Base-by-base conservation (phyloP, 2,329 filamentous ascomycete species). In the Aspergillus flavus region DNA sequence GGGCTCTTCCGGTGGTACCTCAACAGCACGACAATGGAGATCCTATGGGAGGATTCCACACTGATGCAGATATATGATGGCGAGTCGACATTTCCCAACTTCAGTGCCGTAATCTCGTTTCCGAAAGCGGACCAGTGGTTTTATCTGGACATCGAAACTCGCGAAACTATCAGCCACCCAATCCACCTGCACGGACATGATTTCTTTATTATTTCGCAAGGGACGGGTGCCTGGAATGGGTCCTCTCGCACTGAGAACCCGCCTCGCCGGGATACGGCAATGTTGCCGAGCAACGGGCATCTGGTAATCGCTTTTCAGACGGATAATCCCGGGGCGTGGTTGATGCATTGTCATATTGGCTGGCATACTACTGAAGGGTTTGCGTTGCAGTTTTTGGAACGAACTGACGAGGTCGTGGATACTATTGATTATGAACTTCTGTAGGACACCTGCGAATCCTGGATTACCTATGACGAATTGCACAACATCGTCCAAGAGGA, bases 301-400 rank as follows among this genome's bases (percentile, higher is more conserved):
- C 82, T 89, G 32, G 85, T 91, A 12, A 71, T 93, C 4, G 66
- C 79, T 0, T 80, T 81, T 64, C 66, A 76, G 48, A 66, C 70
- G 32, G 68, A 77, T 61, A 77, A 78, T 63, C 76, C 76, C 1
- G 76, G 85, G 50, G 79, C 89, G 30, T 90, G 87, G 87, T 78
- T 89, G 2, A 89, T 92, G 78, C 90, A 92, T 76, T 93, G 90
- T 76, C 91, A 93, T 73, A 89, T 93, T 57, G 89, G 91, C 72
- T 93, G 89, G 89, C 89, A 92, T 72, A 82, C 91, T 60, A 79
- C 84, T 2, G 87, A 86, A 3, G 89, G 89, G 26, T 82, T 91
- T 3, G 85, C 91, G 66, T 75, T 89, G 63, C 87, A 89, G 74
- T 55, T 62, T 57, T 54, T 64, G 45, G 63, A 59, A 21, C 10